These are phyloP conservation scores for Avena eriantha DNA, from an alignment of 176 grass and related monocot species.

Conservation along the genomic window DNA sequence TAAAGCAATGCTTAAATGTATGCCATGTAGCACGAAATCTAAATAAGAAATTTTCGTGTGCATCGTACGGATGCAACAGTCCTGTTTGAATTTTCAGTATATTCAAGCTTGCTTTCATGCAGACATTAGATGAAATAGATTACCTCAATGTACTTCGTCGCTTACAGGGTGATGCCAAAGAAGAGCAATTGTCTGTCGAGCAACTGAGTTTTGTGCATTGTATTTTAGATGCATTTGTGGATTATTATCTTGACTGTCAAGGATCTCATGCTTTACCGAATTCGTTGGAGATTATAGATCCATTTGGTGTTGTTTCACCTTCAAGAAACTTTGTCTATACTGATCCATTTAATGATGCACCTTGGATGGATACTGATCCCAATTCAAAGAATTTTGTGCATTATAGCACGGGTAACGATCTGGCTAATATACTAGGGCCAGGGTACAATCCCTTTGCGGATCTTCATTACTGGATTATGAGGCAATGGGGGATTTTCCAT, in stretches of 20 bases:
- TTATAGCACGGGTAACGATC: conserved; percentile 67
- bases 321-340: conserved; percentile 73
- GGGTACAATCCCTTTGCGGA: conserved; percentile 63
- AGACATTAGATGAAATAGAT: too few relatives aligned
- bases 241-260: conserved; percentile 62
- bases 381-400: conserved; percentile 71
- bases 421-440: conserved; percentile 67
- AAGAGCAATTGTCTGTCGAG: conserved; percentile 64
- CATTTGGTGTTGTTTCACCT: conserved; percentile 63
- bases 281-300: conserved; percentile 76
- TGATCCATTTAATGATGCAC: conserved; percentile 84
- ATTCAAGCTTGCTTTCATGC: too few relatives aligned
- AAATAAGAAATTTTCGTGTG: too few relatives aligned
- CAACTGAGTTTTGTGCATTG: conserved; percentile 78
- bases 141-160: conserved; percentile 44
- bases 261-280: conserved; percentile 60
- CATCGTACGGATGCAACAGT: too few relatives aligned
- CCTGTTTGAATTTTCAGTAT: too few relatives aligned
- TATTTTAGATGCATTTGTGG: conserved; percentile 81
- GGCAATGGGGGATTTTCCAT: conserved; percentile 75
- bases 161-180: conserved; percentile 65
- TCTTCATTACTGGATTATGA: conserved; percentile 79
- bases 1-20: too few relatives aligned
- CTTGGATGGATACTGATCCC: conserved; percentile 69
- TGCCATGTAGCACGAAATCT: too few relatives aligned